phyloP scores from a whole-genome alignment of 768 basidiomycete genomes.

The Pholiota molesta region DNA sequence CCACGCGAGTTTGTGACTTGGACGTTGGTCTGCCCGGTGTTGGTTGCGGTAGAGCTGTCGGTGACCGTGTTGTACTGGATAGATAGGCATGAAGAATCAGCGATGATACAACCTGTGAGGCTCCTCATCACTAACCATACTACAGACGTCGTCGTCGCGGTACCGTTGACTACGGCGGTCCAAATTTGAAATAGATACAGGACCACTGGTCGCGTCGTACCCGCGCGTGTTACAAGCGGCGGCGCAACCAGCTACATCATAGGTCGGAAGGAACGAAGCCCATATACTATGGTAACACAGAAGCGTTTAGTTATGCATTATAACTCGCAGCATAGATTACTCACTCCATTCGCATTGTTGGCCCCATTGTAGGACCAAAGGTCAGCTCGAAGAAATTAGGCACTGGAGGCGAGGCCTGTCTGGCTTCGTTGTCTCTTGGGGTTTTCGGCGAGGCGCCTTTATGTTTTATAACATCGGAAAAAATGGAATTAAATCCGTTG shows the following conservation, averaged over 20 bases:
- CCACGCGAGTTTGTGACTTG: not conserved
- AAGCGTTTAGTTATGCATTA: not conserved
- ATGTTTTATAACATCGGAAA: not conserved
- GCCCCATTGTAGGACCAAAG: not conserved
- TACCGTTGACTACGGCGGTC: constrained; percentile 1
- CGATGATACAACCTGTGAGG: not conserved
- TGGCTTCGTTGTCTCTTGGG: not conserved
- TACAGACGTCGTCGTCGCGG: not conserved
- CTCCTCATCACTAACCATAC: not conserved
- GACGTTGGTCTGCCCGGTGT: not conserved
- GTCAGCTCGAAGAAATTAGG: not conserved
- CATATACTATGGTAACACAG: not conserved
- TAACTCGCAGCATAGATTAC: not conserved
- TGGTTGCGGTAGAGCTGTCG: constrained; percentile 3
- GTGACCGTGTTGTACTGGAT: constrained; percentile 9
- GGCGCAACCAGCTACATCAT: constrained; percentile 1
- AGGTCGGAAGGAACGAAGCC: not conserved
- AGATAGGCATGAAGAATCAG: not conserved
- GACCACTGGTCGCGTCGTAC: constrained; percentile 1
- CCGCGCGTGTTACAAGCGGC: not conserved
- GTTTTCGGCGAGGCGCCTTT: not conserved
- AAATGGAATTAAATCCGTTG: not conserved
- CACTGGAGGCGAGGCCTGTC: not conserved
- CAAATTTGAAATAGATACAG: constrained; percentile 10
- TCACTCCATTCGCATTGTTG: not conserved